Conservation (phyloP, 1,284 basidiomycete species). For the Cryptococcus sp. region DNA sequence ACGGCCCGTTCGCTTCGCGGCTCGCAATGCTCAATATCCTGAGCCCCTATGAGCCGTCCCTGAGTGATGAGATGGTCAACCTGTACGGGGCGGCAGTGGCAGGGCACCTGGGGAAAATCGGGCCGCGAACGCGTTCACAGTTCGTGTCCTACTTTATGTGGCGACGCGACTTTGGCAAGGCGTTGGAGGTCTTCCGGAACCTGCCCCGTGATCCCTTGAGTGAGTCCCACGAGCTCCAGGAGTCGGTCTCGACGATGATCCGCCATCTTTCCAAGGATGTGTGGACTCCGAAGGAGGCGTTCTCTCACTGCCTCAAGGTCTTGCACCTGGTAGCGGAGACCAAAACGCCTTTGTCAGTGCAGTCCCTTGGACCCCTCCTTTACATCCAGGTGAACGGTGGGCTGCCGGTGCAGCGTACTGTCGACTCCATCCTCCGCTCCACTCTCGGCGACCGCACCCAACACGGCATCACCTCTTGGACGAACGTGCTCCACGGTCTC, state of each 20-base stretch:
- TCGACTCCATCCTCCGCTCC: slow-evolving; percentile 13
- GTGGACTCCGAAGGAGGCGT: slow-evolving; percentile 3
- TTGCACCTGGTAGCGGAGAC: background rate
- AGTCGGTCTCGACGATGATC: slow-evolving; percentile 8
- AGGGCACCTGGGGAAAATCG: slow-evolving; percentile 14
- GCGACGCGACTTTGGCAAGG: background rate
- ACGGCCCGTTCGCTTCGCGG: slow-evolving; percentile 8
- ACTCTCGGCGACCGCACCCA: background rate
- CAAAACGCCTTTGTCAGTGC: slow-evolving; percentile 1
- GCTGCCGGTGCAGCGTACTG: slow-evolving; percentile 5
- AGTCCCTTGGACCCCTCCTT: slow-evolving; percentile 13
- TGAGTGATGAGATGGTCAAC: slow-evolving; percentile 6
- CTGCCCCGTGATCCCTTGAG: slow-evolving; percentile 4
- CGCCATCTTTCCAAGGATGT: slow-evolving; percentile 4
- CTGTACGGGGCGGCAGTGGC: slow-evolving; percentile 10
- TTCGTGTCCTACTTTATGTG: slow-evolving; percentile 18
- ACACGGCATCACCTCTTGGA: slow-evolving; percentile 12
- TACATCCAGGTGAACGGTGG: slow-evolving; percentile 12
- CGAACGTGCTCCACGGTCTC: slow-evolving; percentile 11
- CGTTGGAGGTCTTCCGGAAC: slow-evolving; percentile 4
- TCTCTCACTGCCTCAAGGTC: slow-evolving; percentile 2
- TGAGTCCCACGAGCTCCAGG: background rate
- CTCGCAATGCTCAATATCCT: slow-evolving; percentile 11
- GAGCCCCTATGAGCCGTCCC: slow-evolving; percentile 1
- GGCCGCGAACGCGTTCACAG: slow-evolving; percentile 8